Percentiles rank a stretch among this genome's conserved stretches.
phyloP scores from a whole-genome alignment of 352 stramenopile species.

The Globisporangium uncinulatum region DNA sequence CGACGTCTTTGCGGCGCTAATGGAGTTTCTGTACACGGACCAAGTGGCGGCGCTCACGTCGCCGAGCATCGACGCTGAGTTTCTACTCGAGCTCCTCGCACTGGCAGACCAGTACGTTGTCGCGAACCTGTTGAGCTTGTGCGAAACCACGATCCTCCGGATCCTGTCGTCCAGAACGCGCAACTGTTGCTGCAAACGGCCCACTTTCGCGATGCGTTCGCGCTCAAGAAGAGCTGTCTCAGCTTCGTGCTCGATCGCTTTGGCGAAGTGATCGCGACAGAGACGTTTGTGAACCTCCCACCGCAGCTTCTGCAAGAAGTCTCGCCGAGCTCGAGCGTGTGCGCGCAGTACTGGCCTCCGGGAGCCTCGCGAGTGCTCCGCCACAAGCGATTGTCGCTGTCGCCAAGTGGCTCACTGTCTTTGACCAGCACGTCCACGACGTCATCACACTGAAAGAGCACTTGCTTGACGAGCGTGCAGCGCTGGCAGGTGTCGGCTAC shows the following conservation, averaged over 20 bases:
- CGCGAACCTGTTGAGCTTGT: constrained; percentile 48
- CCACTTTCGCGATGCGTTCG: constrained; percentile 57
- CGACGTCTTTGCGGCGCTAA: constrained; percentile 70
- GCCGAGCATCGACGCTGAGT: constrained; percentile 42
- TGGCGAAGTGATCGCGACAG: constrained; percentile 59
- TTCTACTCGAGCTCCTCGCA: constrained; percentile 72
- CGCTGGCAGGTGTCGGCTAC: constrained; percentile 47
- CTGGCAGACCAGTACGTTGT: constrained; percentile 88
- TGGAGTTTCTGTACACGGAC: constrained; percentile 90
- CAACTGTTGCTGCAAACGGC: constrained; percentile 69
- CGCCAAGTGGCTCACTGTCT: constrained; percentile 53
- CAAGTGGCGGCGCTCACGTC: constrained; percentile 41
- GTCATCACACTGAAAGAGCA: constrained; percentile 63
- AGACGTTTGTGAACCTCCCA: constrained; percentile 59
- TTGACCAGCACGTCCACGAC: constrained; percentile 54
- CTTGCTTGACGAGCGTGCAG: constrained; percentile 52
- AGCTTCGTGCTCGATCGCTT: constrained; percentile 82
- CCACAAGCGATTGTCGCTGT: constrained; percentile 48
- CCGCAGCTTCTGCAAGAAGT: constrained; percentile 70
- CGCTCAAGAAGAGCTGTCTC: constrained; percentile 80
- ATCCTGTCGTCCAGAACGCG: constrained; percentile 76
- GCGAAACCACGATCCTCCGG: constrained; percentile 63
- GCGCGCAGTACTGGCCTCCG: constrained; percentile 26
- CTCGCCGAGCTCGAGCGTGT: too few relatives aligned
- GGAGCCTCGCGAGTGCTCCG: constrained; percentile 42